Evolutionary conservation across 2,329 filamentous ascomycete species (phyloP), one percentile per base, ranked within the genome.

Genomic region (Nemania sp.): DNA sequence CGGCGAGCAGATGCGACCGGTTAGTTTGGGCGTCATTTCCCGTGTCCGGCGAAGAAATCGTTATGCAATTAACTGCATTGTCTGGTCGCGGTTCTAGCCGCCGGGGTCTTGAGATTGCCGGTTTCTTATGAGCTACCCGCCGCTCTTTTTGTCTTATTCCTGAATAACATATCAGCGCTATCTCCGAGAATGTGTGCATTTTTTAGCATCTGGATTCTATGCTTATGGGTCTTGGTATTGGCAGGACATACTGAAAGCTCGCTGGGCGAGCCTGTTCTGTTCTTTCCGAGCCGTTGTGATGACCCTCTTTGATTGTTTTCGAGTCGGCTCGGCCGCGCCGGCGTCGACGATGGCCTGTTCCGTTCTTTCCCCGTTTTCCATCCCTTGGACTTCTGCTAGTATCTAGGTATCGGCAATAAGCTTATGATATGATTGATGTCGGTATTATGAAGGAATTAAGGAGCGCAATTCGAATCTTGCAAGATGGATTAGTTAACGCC

Each of bases 231-330:
- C 1, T 6, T 11, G 14, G 54, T 39, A 31, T 7, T 9, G 17
- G 22, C 23, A 6, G 28, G 48, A 64, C 68, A 41, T 61, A 74
- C 72, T 65, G 44, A 70, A 73, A 1, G 65, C 57, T 50, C 65
- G 65, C 52, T 74, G 72, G 8, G 71, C 68, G 11, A 64, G 48
- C 12, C 65, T 64, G 39, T 75, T 75, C 54, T 74, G 72, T 42
- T 71, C 65, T 53, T 67, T 70, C 5, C 73, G 66, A 22, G 72
- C 70, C 11, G 66, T 60, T 6, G 72, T 75, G 14, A 74, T 57
- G 24, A 69, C 60, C 34, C 72, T 65, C 57, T 69, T 61, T 11
- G 45, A 20, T 31, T 44, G 46, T 41, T 33, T 43, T 14, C 8
- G 48, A 5, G 17, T 14, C 5, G 55, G 23, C 46, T 31, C n/a